Conservation (phyloP, 1,284 basidiomycete species). For the Austroboletus niveus region DNA sequence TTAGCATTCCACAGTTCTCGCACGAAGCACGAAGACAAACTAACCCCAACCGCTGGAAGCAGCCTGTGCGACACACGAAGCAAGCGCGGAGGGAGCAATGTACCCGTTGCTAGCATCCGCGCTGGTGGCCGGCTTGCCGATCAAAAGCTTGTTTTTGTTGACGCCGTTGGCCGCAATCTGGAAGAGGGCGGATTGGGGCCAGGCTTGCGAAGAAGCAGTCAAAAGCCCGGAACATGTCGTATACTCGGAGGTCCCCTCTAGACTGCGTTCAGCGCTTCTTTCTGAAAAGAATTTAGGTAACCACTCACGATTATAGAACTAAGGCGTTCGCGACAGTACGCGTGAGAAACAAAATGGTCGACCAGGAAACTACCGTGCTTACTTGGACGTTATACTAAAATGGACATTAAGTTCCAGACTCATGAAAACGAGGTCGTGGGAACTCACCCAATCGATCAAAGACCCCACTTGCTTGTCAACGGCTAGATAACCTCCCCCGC, state of each 20-base stretch:
- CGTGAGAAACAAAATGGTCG: slow-evolving; percentile 1
- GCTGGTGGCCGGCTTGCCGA: slow-evolving; percentile 60
- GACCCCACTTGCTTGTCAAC: slow-evolving; percentile 52
- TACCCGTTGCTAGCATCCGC: slow-evolving; percentile 59
- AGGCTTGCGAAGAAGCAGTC: slow-evolving; percentile 38
- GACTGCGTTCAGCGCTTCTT: background rate
- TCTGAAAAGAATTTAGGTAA: background rate
- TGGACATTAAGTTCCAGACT: background rate
- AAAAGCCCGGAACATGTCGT: slow-evolving; percentile 46
- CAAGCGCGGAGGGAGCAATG: slow-evolving; percentile 51
- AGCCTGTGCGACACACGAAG: slow-evolving; percentile 53
- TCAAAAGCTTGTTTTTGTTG: slow-evolving; percentile 49
- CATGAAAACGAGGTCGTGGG: background rate
- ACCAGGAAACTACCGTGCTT: background rate
- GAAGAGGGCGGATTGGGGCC: slow-evolving; percentile 50
- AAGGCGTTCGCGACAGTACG: background rate
- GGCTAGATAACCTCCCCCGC: slow-evolving; percentile 53
- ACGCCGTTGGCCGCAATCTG: slow-evolving; percentile 60
- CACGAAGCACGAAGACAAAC: slow-evolving; percentile 19
- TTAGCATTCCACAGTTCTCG: slow-evolving; percentile 2
- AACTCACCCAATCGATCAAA: slow-evolving; percentile 51
- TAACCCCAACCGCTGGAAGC: slow-evolving; percentile 57
- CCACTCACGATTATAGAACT: slow-evolving; percentile 64
- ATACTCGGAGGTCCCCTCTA: slow-evolving; percentile 46
- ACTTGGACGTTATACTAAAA: slow-evolving; percentile 47